Conservation (phyloP, 208 protist genomes). For the Novymonas esmeraldas region DNA sequence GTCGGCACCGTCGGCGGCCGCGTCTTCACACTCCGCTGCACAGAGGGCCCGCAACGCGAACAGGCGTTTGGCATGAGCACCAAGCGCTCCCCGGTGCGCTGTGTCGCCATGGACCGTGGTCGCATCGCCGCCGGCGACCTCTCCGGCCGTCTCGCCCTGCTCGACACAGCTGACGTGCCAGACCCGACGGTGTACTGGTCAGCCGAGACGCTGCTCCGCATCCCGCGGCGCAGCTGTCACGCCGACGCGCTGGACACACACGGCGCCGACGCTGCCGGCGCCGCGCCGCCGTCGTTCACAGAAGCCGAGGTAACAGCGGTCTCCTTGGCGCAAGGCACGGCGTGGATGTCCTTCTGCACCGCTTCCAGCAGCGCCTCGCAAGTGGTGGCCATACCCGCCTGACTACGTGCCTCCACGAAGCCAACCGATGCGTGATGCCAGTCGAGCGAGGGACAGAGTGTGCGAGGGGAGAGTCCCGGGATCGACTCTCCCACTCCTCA, state of each 20-base stretch:
- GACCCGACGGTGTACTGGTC: constrained; percentile 54
- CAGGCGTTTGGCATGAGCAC: constrained; percentile 62
- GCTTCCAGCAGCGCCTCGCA: constrained; percentile 32
- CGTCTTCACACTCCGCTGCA: constrained; percentile 62
- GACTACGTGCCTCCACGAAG: not conserved
- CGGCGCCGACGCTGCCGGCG: not conserved
- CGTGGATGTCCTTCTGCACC: constrained; percentile 51
- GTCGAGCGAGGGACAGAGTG: too few species aligned
- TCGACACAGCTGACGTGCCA: constrained; percentile 57
- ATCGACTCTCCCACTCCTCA: too few species aligned
- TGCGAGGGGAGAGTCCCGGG: too few species aligned
- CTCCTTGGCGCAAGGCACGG: constrained; percentile 34
- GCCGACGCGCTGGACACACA: not conserved
- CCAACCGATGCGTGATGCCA: too few species aligned
- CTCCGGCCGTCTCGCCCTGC: constrained; percentile 38
- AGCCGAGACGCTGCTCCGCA: constrained; percentile 34
- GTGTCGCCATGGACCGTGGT: constrained; percentile 27
- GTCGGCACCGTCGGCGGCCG: constrained; percentile 62
- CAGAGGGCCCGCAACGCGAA: constrained; percentile 40
- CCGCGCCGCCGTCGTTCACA: not conserved
- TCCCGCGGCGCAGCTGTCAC: constrained; percentile 6
- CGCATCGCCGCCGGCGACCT: constrained; percentile 58
- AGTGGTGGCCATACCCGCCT: constrained; percentile 46
- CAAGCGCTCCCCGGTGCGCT: constrained; percentile 42
- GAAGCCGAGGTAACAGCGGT: constrained; percentile 43